Percentiles rank a stretch among this genome's conserved stretches.
Evolutionary conservation across 495 filamentous ascomycete species (phyloP).

Genomic region (Lasiosphaeria hispida): DNA sequence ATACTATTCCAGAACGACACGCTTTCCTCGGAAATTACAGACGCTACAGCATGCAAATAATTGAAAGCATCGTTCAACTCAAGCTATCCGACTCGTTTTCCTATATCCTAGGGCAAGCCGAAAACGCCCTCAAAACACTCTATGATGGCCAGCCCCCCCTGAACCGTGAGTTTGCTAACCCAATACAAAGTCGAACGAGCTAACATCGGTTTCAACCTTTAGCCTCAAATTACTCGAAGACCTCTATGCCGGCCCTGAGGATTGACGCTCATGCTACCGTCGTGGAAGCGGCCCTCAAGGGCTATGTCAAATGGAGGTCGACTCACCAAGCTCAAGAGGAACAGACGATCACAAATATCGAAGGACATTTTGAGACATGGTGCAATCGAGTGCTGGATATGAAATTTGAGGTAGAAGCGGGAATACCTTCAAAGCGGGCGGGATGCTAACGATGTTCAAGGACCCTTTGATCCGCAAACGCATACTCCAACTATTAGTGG

Average conservation of each 20-base stretch:
- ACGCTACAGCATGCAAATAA: conserved; percentile 79
- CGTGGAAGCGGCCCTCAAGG: conserved; percentile 86
- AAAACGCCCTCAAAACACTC: conserved; percentile 68
- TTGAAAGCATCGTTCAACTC: conserved; percentile 77
- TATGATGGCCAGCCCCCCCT: conserved; percentile 71
- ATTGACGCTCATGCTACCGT: conserved; percentile 89
- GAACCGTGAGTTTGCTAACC: conserved; percentile 50
- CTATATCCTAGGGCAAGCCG: conserved; percentile 76
- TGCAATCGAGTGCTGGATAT: conserved; percentile 69
- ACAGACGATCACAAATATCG: conserved; percentile 59
- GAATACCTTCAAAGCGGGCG: background rate
- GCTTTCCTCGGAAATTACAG: conserved; percentile 97
- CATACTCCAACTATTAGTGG: conserved; percentile 78
- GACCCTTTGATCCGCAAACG: conserved; percentile 85
- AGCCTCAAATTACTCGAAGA: conserved; percentile 78
- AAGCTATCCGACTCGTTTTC: conserved; percentile 80
- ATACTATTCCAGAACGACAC: conserved; percentile 90
- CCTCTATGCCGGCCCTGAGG: conserved; percentile 68
- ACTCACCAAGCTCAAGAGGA: conserved; percentile 44
- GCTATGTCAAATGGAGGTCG: conserved; percentile 77
- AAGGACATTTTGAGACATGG: conserved; percentile 75
- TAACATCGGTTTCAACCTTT: conserved; percentile 45
- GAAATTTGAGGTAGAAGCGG: conserved; percentile 62
- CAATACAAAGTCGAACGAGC: background rate
- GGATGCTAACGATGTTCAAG: conserved; percentile 32